Base-by-base conservation (phyloP, 208 protist genomes). In the Borovskyia barvae region DNA sequence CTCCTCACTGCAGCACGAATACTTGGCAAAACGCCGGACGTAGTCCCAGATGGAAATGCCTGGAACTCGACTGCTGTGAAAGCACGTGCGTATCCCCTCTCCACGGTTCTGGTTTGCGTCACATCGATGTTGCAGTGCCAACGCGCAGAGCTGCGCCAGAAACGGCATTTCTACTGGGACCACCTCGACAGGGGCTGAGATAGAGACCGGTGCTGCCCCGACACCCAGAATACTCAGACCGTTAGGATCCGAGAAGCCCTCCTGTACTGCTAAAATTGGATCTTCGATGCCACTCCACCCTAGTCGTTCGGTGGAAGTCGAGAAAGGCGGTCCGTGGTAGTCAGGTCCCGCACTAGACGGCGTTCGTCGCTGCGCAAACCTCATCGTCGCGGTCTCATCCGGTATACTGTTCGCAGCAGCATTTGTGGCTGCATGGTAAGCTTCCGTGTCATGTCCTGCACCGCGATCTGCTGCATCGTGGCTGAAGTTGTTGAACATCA, bases 21-120 rank as follows among this genome's bases (percentile, higher is more conserved):
- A 97, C 58, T 93, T 95, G 42, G 82, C 79, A 52, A 97, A 95
- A 40, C 95, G 85, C 12, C 84, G 42, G n/a, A 97, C 49, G 60
- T 97, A 97, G 72, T 95, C 84, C 74, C 66, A 79, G 15, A 96
- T 41, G 5, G 85, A 89, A 60, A 97, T 96, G 41, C 73, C 58
- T 2, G 89, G 90, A 15, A 90, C 66, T 5, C 77, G 83, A 33
- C 63, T 76, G 61, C 85, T 92, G 73, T 93, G 85, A 49, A 93
- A 95, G 37, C 52, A 39, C 7, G 85, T 75, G 19, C 62, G 66
- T 8, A 37, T 54, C 45, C 53, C 72, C 36, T 73, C 58, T 17
- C 72, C 60, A 7, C 39, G n/a, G 26, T 71, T 48, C 12, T 62
- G 60, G 24, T 41, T 68, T 41, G 74, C 67, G 19, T 74, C 73